phyloP scores from a whole-genome alignment of 108 stramenopile species.

The Skeletonema tropicum region DNA sequence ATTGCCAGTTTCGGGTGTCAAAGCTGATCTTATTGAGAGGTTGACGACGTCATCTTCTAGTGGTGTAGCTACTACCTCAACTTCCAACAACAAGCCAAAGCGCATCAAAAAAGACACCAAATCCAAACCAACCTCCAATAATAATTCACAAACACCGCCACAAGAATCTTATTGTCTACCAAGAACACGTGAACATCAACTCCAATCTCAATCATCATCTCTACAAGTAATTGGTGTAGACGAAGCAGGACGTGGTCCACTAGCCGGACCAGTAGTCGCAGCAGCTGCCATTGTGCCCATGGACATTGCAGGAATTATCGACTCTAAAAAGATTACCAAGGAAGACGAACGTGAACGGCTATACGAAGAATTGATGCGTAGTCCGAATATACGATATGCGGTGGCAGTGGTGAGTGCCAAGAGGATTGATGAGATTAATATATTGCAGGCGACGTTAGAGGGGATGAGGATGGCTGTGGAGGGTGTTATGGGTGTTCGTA shows the following conservation, averaged over 20 bases:
- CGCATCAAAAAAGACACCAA: slow-evolving; percentile 8
- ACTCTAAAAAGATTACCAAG: slow-evolving; percentile 90
- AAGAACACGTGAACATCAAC: slow-evolving; percentile 37
- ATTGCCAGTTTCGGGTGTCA: slow-evolving; percentile 25
- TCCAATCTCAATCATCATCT: background rate
- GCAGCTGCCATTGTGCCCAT: slow-evolving; percentile 74
- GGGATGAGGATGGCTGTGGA: slow-evolving; percentile 85
- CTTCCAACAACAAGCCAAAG: background rate
- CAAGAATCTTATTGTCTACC: slow-evolving; percentile 21
- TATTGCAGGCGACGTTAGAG: slow-evolving; percentile 93
- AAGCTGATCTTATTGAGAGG: slow-evolving; percentile 19
- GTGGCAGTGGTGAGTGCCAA: slow-evolving; percentile 79
- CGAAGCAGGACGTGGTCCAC: slow-evolving; percentile 98
- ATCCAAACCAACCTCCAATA: background rate
- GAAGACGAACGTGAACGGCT: slow-evolving; percentile 73
- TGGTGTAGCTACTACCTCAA: background rate
- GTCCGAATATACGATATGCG: slow-evolving; percentile 78
- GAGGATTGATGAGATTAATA: slow-evolving; percentile 97
- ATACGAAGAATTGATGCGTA: slow-evolving; percentile 46
- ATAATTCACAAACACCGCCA: slow-evolving; percentile 6
- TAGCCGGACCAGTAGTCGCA: slow-evolving; percentile 86
- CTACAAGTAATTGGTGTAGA: slow-evolving; percentile 85
- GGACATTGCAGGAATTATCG: slow-evolving; percentile 80
- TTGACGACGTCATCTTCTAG: background rate
- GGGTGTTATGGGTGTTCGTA: slow-evolving; percentile 29